phyloP scores from a whole-genome alignment of 495 filamentous ascomycete genomes.

The Podospora conica region DNA sequence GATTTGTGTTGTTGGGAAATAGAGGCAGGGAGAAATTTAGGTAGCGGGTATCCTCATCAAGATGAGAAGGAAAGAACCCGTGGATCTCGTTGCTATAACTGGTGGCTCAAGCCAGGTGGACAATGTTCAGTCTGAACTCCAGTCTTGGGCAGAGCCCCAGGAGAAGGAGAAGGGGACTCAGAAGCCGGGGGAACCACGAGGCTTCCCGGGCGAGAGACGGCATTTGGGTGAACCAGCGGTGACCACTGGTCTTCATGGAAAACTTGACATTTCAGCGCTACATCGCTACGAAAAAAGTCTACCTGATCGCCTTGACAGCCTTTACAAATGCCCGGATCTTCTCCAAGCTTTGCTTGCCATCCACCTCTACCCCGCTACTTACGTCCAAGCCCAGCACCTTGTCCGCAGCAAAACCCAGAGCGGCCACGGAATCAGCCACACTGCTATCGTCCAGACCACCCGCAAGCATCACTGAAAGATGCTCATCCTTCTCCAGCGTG shows the following conservation, averaged over 20 bases:
- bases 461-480: slow-evolving; percentile 66
- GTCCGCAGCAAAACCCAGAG: slow-evolving; percentile 47
- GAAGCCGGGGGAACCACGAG: not conserved
- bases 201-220: not conserved
- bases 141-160: not conserved
- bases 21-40: not conserved
- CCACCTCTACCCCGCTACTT: slow-evolving; percentile 84
- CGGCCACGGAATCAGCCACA: slow-evolving; percentile 55
- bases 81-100: not conserved
- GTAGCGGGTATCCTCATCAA: not conserved
- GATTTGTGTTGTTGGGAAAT: not conserved
- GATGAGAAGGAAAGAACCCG: not conserved
- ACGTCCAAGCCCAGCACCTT: slow-evolving; percentile 82
- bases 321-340: slow-evolving; percentile 79
- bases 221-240: not conserved
- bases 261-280: not conserved
- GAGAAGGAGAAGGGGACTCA: not conserved
- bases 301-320: slow-evolving; percentile 56
- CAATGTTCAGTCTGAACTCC: not conserved
- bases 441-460: slow-evolving; percentile 77
- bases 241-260: not conserved
- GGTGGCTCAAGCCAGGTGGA: not conserved
- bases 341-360: slow-evolving; percentile 71
- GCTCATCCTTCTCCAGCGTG: slow-evolving; percentile 52
- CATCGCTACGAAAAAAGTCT: slow-evolving; percentile 6